Evolutionary conservation across 495 filamentous ascomycete genomes (phyloP).

Genomic region (Lasiosphaeria hispida): DNA sequence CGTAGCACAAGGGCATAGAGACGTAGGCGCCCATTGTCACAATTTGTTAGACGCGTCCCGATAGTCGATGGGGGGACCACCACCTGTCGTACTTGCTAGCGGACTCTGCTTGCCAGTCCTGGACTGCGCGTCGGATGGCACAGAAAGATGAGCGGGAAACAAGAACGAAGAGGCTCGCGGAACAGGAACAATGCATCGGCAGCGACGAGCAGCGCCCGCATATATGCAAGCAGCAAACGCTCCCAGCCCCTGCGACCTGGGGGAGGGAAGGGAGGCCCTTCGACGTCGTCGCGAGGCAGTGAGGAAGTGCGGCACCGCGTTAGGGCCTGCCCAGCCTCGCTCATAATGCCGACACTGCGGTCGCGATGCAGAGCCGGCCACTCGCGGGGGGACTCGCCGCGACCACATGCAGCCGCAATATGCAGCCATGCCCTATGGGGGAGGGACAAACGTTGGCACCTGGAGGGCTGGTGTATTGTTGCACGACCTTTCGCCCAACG

Average conservation of each 20-base stretch:
- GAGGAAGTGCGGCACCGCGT: neutral
- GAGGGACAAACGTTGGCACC: neutral
- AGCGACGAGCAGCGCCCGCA: neutral
- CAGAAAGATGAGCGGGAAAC: too few relatives aligned
- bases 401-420: neutral
- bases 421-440: neutral
- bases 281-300: neutral
- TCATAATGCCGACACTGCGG: conserved; percentile 1
- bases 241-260: neutral
- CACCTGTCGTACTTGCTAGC: too few relatives aligned
- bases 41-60: neutral
- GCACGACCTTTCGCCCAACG: neutral
- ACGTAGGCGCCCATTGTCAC: conserved; percentile 30
- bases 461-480: neutral
- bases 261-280: too few relatives aligned
- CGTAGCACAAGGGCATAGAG: conserved; percentile 23
- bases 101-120: too few relatives aligned
- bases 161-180: too few relatives aligned
- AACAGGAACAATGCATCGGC: neutral
- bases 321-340: conserved; percentile 2
- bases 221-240: neutral
- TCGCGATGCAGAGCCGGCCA: neutral
- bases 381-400: neutral
- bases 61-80: too few relatives aligned
- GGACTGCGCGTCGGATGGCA: too few relatives aligned